Evolutionary conservation across 225 moss, liverwort and hornwort genomes (phyloP), one percentile per base, ranked within the genome.

Genomic region (Polytrichum commune): DNA sequence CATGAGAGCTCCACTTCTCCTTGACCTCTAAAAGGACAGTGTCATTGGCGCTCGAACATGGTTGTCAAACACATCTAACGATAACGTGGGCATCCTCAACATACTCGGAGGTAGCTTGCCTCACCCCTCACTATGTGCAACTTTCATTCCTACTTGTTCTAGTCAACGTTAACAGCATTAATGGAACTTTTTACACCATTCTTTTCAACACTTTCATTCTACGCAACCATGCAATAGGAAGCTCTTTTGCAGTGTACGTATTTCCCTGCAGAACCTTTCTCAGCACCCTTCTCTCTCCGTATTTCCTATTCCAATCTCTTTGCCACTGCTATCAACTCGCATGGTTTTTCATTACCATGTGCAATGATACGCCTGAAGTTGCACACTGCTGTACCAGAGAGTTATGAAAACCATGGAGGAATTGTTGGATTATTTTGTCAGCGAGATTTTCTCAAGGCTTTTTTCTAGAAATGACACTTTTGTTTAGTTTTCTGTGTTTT

Each of bases 81-180:
- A 64, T 71, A 54, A 19, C 68, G 68, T 82, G 33, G 68, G 71
- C 82, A 54, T 74, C 78, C 73, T 23, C 82, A 72, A 64, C 82
- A 54, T 74, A 30, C 32, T 64, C 27, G 70, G 77, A 81, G 77
- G 81, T 81, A 81, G 81, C 71, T 77, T 71, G 60, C 71, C 68
- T 71, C 67, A 46, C 65, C 65, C 57, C 57, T 58, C 60, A 73
- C 26, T 70, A 53, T 63, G 28, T 73, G 22, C 30, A 22, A 6
- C 5, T 76, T 55, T 77, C 72, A 38, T 38, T 38, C 9, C 38
- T 38, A 38, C 9, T 10, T 10, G 38, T 38, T 2, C 38, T 38
- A 38, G 38, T 2, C 38, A 9, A 1, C 8, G 33, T 33, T 33
- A 33, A 8, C 35, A 1, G 9, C 8, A 35, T 2, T 8, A n/a